Evolutionary conservation across 768 basidiomycete species (phyloP).

Genomic region (Leccinum rimulosum): DNA sequence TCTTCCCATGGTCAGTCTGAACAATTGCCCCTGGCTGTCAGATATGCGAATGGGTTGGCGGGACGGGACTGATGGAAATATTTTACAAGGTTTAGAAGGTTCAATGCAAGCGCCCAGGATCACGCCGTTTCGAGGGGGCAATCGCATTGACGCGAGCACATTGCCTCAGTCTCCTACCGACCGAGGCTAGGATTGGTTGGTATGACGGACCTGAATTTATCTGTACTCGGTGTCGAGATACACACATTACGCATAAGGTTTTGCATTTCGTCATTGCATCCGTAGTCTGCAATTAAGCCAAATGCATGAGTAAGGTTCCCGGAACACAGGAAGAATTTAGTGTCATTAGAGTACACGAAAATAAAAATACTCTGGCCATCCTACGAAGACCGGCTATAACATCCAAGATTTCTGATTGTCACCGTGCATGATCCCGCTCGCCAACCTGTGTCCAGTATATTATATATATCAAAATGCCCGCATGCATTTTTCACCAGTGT

Average conservation of each 20-base stretch:
- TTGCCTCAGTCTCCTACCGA: background rate
- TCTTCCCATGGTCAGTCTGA: background rate
- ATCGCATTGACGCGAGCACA: background rate
- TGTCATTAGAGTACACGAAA: slow-evolving; percentile 16
- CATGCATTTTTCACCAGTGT: slow-evolving; percentile 6
- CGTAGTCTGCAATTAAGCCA: slow-evolving; percentile 24
- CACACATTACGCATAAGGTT: slow-evolving; percentile 11
- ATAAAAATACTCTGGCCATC: slow-evolving; percentile 2
- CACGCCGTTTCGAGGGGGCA: background rate
- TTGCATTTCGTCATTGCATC: slow-evolving; percentile 17
- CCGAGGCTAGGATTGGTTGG: slow-evolving; percentile 3
- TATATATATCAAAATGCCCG: background rate
- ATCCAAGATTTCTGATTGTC: background rate
- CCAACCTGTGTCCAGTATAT: background rate
- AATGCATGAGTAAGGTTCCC: slow-evolving; percentile 18
- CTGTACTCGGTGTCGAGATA: slow-evolving; percentile 20
- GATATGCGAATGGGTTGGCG: background rate
- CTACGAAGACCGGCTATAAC: background rate
- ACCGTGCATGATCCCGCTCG: background rate
- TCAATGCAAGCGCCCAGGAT: background rate
- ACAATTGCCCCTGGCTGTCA: background rate
- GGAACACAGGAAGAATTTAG: slow-evolving; percentile 11
- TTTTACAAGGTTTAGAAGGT: background rate
- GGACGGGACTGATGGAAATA: background rate
- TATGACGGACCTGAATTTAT: slow-evolving; percentile 27